Conservation (phyloP, 2,329 filamentous ascomycete genomes). For the Xylaria sp. region DNA sequence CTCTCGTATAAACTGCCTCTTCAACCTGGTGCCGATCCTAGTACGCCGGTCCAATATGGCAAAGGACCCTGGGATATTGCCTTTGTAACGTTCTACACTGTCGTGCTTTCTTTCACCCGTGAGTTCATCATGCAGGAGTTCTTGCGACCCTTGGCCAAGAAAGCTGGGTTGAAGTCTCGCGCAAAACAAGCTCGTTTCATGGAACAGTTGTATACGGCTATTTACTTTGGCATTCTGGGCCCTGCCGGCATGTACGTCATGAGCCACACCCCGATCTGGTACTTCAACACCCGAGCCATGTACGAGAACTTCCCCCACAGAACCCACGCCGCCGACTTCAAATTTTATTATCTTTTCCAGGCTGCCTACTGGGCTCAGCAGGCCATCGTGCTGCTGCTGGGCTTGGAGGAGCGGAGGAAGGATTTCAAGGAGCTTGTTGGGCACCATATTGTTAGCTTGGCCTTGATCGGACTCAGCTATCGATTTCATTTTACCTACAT, state of each 20-base stretch:
- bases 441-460: conserved; percentile 89
- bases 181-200: conserved; percentile 91
- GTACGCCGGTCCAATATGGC: conserved; percentile 75
- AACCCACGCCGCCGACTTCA: conserved; percentile 83
- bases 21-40: conserved; percentile 53
- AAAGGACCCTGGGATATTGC: conserved; percentile 89
- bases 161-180: conserved; percentile 74
- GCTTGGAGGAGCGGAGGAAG: conserved; percentile 92
- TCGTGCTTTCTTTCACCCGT: conserved; percentile 91
- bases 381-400: conserved; percentile 85
- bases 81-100: conserved; percentile 88
- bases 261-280: conserved; percentile 91
- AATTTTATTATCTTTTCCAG: conserved; percentile 95
- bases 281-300: conserved; percentile 92
- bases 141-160: conserved; percentile 78
- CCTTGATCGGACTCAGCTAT: conserved; percentile 87
- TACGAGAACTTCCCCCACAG: conserved; percentile 89
- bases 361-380: conserved; percentile 97
- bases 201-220: conserved; percentile 93
- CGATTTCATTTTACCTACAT: conserved; percentile 98
- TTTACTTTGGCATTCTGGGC: conserved; percentile 87
- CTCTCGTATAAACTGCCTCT: conserved; percentile 83
- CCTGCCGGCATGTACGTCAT: conserved; percentile 91
- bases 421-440: conserved; percentile 94
- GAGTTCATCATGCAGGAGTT: conserved; percentile 96